Conservation (phyloP, 23 red algal genomes). For the Cyanidiococcus yangmingshanensis region DNA sequence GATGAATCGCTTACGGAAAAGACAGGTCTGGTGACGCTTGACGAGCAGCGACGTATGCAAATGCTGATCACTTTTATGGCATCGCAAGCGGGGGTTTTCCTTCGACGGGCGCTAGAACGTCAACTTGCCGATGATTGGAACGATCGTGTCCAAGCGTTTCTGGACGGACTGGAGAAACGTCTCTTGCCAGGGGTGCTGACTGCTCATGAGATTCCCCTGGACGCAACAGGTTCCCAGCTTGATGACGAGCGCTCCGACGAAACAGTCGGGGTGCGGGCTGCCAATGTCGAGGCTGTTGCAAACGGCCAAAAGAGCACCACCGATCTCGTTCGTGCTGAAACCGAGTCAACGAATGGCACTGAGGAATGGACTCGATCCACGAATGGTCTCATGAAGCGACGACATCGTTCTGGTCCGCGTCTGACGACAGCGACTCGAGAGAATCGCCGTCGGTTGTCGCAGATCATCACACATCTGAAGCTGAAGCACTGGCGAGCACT, state of each 20-base stretch:
- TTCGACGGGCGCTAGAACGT: conserved; percentile 1
- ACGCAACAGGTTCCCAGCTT: background rate
- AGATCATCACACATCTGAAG: background rate
- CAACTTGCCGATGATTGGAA: conserved; percentile 13
- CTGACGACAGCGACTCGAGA: background rate
- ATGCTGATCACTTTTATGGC: background rate
- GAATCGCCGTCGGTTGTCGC: conserved; percentile 7
- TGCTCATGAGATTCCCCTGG: background rate
- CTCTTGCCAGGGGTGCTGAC: background rate
- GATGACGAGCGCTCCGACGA: too few relatives aligned
- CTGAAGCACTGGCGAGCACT: background rate
- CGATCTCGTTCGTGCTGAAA: background rate
- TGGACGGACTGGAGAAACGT: background rate
- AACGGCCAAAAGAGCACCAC: background rate
- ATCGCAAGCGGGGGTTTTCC: background rate
- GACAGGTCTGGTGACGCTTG: background rate
- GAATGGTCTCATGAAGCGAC: background rate
- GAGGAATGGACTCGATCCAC: too few relatives aligned
- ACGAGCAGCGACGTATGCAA: background rate
- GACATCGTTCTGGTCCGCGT: background rate
- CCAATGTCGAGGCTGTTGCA: background rate
- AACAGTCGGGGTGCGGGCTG: background rate
- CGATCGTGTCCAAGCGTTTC: background rate
- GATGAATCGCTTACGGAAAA: background rate
- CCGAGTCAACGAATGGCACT: too few relatives aligned